Conservation (phyloP, 495 filamentous ascomycete genomes). For the Aspergillus panamensis region DNA sequence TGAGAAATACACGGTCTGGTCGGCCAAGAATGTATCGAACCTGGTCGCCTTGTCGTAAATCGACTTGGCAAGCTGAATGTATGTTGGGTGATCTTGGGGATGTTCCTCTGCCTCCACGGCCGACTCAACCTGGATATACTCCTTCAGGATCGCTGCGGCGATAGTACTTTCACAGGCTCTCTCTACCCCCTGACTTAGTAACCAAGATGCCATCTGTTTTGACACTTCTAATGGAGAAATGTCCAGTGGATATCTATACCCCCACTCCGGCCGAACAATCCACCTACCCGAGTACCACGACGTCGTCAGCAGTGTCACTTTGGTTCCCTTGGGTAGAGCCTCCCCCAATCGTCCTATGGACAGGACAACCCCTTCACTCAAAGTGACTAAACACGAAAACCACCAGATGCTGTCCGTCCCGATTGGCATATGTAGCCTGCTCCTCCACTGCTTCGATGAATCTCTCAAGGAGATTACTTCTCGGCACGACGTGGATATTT, state of each 20-base stretch:
- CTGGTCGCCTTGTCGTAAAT: neutral
- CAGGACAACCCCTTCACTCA: no score
- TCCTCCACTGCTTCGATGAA: neutral
- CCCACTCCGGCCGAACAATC: constrained; percentile 16
- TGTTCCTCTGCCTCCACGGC: neutral
- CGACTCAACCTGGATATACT: constrained; percentile 10
- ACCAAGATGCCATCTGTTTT: constrained; percentile 19
- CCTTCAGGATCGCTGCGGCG: constrained; percentile 12
- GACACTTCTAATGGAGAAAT: neutral
- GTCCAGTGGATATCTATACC: no score
- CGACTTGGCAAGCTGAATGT: neutral
- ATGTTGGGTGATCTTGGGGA: neutral
- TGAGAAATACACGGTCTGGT: constrained; percentile 15
- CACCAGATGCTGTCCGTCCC: no score
- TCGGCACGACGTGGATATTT: neutral
- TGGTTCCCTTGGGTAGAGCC: no score
- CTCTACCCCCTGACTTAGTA: constrained; percentile 8
- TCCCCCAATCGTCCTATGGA: no score
- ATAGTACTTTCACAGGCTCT: constrained; percentile 11
- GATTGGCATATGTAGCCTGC: constrained; percentile 4
- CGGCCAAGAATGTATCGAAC: neutral
- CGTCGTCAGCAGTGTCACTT: constrained; percentile 12
- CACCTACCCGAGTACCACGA: constrained; percentile 14
- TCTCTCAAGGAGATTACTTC: neutral
- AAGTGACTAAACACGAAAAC: no score